These are phyloP conservation scores for Barnettozyma botsteinii DNA, from an alignment of 805 yeast species.

Conservation along the genomic window DNA sequence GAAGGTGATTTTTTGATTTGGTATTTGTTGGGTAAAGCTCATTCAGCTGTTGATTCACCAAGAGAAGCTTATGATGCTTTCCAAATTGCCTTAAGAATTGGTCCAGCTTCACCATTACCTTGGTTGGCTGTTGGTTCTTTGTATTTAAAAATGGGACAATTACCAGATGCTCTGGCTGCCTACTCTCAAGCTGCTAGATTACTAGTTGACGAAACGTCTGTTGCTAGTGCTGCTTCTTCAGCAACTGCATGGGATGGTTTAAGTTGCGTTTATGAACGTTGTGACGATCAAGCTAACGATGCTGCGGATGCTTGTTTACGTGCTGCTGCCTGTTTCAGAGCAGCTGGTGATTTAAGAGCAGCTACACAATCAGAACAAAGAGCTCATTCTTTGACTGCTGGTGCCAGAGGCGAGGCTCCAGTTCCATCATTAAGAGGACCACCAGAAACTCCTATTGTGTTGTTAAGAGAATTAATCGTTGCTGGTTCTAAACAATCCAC, in stretches of 20 bases:
- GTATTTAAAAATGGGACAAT: slow-evolving; percentile 51
- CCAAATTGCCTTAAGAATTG: slow-evolving; percentile 48
- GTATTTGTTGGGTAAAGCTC: slow-evolving; percentile 48
- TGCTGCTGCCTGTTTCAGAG: slow-evolving; percentile 44
- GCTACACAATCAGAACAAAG: slow-evolving; percentile 39
- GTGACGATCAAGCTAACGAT: slow-evolving; percentile 54
- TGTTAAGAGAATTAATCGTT: slow-evolving; percentile 29
- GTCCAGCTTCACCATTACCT: slow-evolving; percentile 49
- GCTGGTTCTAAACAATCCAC: slow-evolving; percentile 13
- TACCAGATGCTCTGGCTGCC: slow-evolving; percentile 62
- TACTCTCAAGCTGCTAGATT: slow-evolving; percentile 58
- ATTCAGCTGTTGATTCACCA: slow-evolving; percentile 40
- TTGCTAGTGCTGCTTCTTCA: slow-evolving; percentile 31
- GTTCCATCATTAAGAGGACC: slow-evolving; percentile 41
- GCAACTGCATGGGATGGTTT: slow-evolving; percentile 65
- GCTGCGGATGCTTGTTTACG: slow-evolving; percentile 55
- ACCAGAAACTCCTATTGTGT: slow-evolving; percentile 39
- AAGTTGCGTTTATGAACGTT: slow-evolving; percentile 55
- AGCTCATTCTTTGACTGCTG: slow-evolving; percentile 37
- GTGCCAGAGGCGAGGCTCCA: slow-evolving; percentile 38
- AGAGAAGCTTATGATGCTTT: slow-evolving; percentile 49
- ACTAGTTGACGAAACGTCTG: slow-evolving; percentile 41
- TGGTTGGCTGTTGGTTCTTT: slow-evolving; percentile 65
- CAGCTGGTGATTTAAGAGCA: slow-evolving; percentile 39
- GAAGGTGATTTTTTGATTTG: slow-evolving; percentile 49